Base-by-base conservation (phyloP, 164 flowering plant species). In the Macadamia tetraphylla region DNA sequence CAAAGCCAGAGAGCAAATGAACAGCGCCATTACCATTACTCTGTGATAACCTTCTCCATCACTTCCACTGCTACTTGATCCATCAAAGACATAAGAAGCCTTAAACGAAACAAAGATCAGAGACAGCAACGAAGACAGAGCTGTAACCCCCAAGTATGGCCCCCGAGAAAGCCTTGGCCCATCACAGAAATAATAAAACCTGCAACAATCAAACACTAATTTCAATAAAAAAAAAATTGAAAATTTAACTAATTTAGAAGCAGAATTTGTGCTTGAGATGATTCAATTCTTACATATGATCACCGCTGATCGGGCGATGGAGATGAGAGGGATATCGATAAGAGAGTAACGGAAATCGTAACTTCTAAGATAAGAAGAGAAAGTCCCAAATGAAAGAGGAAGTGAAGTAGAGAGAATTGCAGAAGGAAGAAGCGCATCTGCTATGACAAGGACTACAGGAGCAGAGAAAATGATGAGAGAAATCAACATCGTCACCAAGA, bases 141-240 rank as follows among this genome's bases (percentile, higher is more conserved):
- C 83, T 6, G 95, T 81, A 4, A 86, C 81, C 48, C 79, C 85
- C 83, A 91, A 68, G 60, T 94, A 91, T 0, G 97, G 96, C 56
- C 97, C 94, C 32, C 86, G 75, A 3, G 96, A 88, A 1, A 84
- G 73, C 68, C 81, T 76, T 1, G 91, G 97, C 6, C 97, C 96
- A 70, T 94, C 96, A 63, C 98, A 94, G 1, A 92, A 77, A 56
- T 92, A 80, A 65, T 90, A 94, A 31, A 91, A 73, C 91, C 98
- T 94, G 67, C 62, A 76, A 55, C 17, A 65, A 67, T 35, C 40
- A 35, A 35, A 35, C 40, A 35, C 40, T 2, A 35, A 35, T 35
- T 5, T 35, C 40, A 35, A 35, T 35, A 2, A 35, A 2, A 35
- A 2, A 35, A 35, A 35, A 35, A 35, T 35, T 5, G 40, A 35